A percentile compares a stretch with the other conserved stretches of the same genome.
These are phyloP conservation scores for Somion occarium DNA, from an alignment of 1,284 basidiomycete species.

Conservation along the genomic window DNA sequence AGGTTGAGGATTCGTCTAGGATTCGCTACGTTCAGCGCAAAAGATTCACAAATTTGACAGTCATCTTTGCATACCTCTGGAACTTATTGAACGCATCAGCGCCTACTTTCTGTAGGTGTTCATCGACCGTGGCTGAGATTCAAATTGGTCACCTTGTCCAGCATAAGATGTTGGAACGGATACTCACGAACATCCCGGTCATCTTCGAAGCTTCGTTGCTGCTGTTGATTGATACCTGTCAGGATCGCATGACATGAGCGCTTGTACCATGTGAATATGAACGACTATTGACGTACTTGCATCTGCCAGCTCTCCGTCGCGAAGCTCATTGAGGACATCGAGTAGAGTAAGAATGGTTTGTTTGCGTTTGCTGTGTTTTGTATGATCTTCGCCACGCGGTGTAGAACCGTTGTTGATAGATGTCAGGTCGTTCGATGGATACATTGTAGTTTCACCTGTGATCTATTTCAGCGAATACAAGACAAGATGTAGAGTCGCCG, in stretches of 20 bases:
- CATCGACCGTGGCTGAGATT: slow-evolving; percentile 53
- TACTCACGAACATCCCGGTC: slow-evolving; percentile 62
- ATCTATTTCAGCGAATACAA: too few species aligned
- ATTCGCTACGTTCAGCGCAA: background rate
- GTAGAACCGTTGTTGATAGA: background rate
- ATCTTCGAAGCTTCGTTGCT: slow-evolving; percentile 49
- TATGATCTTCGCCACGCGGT: slow-evolving; percentile 11
- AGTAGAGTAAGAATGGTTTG: slow-evolving; percentile 63
- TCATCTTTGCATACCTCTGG: slow-evolving; percentile 39
- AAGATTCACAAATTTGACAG: too few species aligned
- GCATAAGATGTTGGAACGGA: background rate
- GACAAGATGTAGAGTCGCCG: too few species aligned
- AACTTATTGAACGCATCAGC: slow-evolving; percentile 60
- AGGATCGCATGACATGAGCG: background rate
- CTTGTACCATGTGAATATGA: too few species aligned
- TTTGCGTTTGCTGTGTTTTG: slow-evolving; percentile 36
- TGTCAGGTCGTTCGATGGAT: too few species aligned
- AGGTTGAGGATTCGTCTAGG: slow-evolving; percentile 53
- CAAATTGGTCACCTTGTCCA: background rate
- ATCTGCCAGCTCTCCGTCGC: slow-evolving; percentile 39
- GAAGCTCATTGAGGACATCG: slow-evolving; percentile 56
- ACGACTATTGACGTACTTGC: slow-evolving; percentile 34
- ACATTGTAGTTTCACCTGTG: too few species aligned
- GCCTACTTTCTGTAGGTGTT: slow-evolving; percentile 58
- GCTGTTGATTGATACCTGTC: slow-evolving; percentile 29